Evolutionary conservation across 2,329 filamentous ascomycete species (phyloP).

Genomic region (Colletotrichum theobromicola): DNA sequence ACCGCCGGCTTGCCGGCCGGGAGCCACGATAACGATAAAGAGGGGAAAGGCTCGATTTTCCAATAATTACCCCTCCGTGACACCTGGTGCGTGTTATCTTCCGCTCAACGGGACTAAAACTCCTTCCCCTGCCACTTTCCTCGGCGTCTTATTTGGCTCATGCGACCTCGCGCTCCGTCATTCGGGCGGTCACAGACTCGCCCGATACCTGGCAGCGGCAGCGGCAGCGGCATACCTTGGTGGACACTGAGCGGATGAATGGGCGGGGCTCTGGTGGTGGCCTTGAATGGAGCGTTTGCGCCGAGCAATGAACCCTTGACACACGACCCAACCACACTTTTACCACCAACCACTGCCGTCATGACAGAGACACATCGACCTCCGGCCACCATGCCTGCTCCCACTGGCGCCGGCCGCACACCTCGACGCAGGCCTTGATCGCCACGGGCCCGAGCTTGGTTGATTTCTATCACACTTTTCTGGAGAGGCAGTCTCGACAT

Average conservation of each 20-base stretch:
- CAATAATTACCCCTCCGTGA: neutral
- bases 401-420: neutral
- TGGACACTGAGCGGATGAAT: neutral
- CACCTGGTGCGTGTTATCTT: neutral
- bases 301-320: neutral
- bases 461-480: neutral
- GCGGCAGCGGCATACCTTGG: neutral
- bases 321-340: neutral
- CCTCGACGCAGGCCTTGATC: neutral
- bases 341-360: constrained; percentile 6
- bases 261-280: neutral
- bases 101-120: neutral
- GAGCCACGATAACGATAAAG: neutral
- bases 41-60: neutral
- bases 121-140: neutral
- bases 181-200: neutral
- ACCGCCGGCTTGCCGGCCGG: constrained; percentile 8
- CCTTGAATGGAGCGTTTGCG: neutral
- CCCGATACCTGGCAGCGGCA: neutral
- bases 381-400: neutral
- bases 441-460: neutral
- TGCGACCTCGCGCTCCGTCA: neutral
- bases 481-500: neutral
- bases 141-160: neutral
- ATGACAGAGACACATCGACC: neutral